phyloP scores from a whole-genome alignment of 1,139 yeast species.

The Kluyveromyces sp. region DNA sequence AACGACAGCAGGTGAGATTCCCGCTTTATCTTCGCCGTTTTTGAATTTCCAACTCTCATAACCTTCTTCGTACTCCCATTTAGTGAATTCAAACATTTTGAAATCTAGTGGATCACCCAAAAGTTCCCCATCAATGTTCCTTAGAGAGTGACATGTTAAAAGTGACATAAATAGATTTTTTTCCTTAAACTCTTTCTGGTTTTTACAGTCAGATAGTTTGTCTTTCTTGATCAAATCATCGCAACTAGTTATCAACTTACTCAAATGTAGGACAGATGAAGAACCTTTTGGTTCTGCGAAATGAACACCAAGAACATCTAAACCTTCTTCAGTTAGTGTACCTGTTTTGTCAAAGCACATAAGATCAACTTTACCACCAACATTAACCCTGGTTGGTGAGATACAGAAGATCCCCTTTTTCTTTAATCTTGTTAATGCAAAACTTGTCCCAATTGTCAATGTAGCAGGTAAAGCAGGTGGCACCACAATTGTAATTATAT shows the following conservation, averaged over 20 bases:
- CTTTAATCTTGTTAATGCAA: slow-evolving; percentile 74
- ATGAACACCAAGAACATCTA: slow-evolving; percentile 86
- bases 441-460: slow-evolving; percentile 88
- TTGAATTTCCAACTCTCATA: slow-evolving; percentile 34
- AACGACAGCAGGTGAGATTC: slow-evolving; percentile 41
- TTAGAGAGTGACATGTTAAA: slow-evolving; percentile 83
- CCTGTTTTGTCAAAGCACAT: slow-evolving; percentile 96
- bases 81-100: slow-evolving; percentile 87
- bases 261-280: slow-evolving; percentile 46
- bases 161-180: slow-evolving; percentile 40
- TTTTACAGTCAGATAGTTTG: slow-evolving; percentile 25
- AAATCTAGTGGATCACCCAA: slow-evolving; percentile 90
- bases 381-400: slow-evolving; percentile 86
- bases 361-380: slow-evolving; percentile 88
- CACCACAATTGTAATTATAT: slow-evolving; percentile 89
- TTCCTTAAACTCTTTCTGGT: slow-evolving; percentile 21
- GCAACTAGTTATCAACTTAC: slow-evolving; percentile 36
- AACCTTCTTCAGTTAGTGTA: slow-evolving; percentile 91
- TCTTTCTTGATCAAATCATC: slow-evolving; percentile 28
- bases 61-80: slow-evolving; percentile 68
- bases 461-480: slow-evolving; percentile 99
- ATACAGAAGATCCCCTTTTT: slow-evolving; percentile 71
- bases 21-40: slow-evolving; percentile 35
- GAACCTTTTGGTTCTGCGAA: slow-evolving; percentile 34
- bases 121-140: slow-evolving; percentile 67